Conservation (phyloP, 2,329 filamentous ascomycete genomes). For the Colletotrichum sp. region DNA sequence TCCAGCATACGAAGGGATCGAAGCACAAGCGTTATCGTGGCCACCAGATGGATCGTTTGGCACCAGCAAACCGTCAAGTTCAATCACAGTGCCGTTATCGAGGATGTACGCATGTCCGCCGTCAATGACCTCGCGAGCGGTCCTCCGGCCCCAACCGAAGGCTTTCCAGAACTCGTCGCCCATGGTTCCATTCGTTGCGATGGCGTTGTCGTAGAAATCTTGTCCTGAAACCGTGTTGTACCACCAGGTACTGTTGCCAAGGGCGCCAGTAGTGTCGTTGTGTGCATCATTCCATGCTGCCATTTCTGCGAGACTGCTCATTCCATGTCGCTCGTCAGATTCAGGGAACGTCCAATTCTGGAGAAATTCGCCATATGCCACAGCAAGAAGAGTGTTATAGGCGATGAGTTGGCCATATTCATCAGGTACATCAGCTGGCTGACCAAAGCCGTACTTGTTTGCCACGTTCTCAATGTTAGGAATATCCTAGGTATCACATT, state of each 20-base stretch:
- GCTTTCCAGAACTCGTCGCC: constrained; percentile 7
- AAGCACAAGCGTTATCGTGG: neutral
- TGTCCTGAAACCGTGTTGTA: constrained; percentile 18
- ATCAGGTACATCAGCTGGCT: constrained; percentile 1
- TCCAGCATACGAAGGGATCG: constrained; percentile 12
- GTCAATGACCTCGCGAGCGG: constrained; percentile 16
- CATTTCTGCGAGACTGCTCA: constrained; percentile 21
- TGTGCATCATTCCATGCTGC: constrained; percentile 22
- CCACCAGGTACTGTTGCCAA: constrained; percentile 25
- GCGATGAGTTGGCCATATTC: constrained; percentile 15
- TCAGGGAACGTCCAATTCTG: constrained; percentile 19
- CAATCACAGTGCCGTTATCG: neutral
- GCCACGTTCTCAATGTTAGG: constrained; percentile 4
- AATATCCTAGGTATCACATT: neutral
- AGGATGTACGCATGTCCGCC: neutral
- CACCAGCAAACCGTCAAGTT: constrained; percentile 8
- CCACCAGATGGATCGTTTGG: constrained; percentile 11
- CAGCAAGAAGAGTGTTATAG: constrained; percentile 23
- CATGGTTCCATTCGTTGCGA: constrained; percentile 13
- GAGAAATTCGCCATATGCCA: constrained; percentile 25
- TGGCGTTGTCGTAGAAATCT: constrained; percentile 13
- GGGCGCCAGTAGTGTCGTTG: constrained; percentile 10
- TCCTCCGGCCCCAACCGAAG: constrained; percentile 10
- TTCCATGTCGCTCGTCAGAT: constrained; percentile 17
- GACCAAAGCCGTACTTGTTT: constrained; percentile 18